These are phyloP conservation scores for Ustilago shanxiensis DNA, from an alignment of 1,284 basidiomycete species.

Conservation along the genomic window DNA sequence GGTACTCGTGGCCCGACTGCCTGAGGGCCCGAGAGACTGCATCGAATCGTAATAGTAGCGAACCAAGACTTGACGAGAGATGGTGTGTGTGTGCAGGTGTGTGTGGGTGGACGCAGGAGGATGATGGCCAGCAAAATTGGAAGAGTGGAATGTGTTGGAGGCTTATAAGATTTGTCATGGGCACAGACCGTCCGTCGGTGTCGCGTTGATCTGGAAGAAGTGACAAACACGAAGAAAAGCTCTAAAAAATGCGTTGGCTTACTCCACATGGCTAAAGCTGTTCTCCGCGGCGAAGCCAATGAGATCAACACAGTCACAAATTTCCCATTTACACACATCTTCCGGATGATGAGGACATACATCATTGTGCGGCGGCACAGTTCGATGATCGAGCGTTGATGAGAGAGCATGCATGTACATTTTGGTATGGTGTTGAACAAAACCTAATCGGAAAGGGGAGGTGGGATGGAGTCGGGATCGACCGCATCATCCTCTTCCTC, in stretches of 20 bases:
- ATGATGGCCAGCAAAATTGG: not conserved
- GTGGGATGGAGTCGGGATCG: conserved; percentile 37
- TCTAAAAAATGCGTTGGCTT: not conserved
- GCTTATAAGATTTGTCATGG: conserved; percentile 12
- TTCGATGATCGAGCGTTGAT: no score
- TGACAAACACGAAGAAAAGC: not conserved
- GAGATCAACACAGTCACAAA: not conserved
- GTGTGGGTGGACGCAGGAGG: not conserved
- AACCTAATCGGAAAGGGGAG: conserved; percentile 32
- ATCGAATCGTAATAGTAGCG: not conserved
- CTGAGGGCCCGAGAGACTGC: not conserved
- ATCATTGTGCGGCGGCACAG: not conserved
- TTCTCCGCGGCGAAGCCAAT: conserved; percentile 1
- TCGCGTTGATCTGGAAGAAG: not conserved
- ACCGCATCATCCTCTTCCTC: conserved; percentile 39
- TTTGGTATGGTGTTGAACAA: not conserved
- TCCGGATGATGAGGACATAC: not conserved
- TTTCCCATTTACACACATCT: not conserved
- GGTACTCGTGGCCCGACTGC: not conserved
- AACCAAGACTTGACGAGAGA: not conserved
- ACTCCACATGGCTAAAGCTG: conserved; percentile 12
- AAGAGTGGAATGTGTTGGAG: not conserved
- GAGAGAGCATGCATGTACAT: not conserved
- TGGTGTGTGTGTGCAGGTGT: not conserved
- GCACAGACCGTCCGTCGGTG: conserved; percentile 13